Base-by-base conservation (phyloP, 2,329 filamentous ascomycete genomes). In the Cercospora canescens region DNA sequence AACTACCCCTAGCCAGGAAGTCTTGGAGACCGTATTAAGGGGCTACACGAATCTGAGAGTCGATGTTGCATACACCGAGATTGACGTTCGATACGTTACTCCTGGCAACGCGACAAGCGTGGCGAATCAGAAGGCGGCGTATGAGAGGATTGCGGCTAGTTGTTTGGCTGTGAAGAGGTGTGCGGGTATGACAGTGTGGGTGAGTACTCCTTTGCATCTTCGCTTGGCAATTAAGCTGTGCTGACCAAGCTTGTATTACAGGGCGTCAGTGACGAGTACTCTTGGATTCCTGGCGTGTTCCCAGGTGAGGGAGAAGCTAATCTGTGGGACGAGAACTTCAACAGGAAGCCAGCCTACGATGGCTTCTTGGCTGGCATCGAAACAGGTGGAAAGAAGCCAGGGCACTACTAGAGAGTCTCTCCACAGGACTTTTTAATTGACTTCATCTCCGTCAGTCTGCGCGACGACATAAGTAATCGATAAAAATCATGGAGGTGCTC, bases 51-150 rank as follows among this genome's bases (percentile, higher is more conserved):
- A 73, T n/a, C 77, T 85, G 24, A 82, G 81, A 18, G 81, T 85
- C 21, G 86, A 90, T 69, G 81, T 89, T 30, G 87, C 87, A 8
- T 81, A 88, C 62, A 89, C 87, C 2, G 88, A 90, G 78, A 81
- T 90, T 18, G 89, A 91, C 72, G 89, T 91, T 70, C 71, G 76
- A 34, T 71, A 78, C 30, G 72, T 73, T 1, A 76, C 77, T 1
- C 70, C 71, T 3, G 76, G 72, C 2, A 65, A 70, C 2, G 66
- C 68, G 1, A 72, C 72, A 12, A 63, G 75, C 16, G 60, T 69
- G 9, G 73, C 74, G 9, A 86, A 88, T 76, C 82, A 81, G 1
- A 72, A 74, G 32, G 82, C 83, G 34, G 88, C 84, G 64, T 81
- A 76, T 12, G 69, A 74, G 16, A 64, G 63, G 18, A 69, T 75